phyloP scores from a whole-genome alignment of 129 eudicot species.

The Helianthus tuberosus region DNA sequence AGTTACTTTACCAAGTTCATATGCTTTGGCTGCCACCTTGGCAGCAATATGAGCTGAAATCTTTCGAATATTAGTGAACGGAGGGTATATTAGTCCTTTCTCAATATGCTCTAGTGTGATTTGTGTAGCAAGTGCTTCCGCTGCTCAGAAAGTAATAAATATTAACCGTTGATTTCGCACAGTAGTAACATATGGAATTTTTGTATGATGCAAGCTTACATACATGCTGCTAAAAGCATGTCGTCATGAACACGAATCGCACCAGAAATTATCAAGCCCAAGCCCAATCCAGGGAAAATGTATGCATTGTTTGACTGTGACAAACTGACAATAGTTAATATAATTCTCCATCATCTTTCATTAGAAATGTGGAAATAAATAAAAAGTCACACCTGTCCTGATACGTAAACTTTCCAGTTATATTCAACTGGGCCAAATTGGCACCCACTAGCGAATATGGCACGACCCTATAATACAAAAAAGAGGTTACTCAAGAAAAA shows the following conservation, averaged over 20 bases:
- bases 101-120: slow-evolving; percentile 74
- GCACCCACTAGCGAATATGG: slow-evolving; percentile 93
- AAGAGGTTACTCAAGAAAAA: background rate
- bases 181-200: background rate
- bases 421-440: slow-evolving; percentile 89
- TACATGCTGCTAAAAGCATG: slow-evolving; percentile 92
- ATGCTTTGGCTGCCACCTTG: slow-evolving; percentile 45
- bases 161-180: background rate
- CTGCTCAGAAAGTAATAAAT: slow-evolving; percentile 37
- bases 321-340: slow-evolving; percentile 23
- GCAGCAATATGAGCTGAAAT: slow-evolving; percentile 43
- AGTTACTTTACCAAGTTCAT: slow-evolving; percentile 37
- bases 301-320: slow-evolving; percentile 88
- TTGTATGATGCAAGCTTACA: slow-evolving; percentile 42
- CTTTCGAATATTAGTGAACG: slow-evolving; percentile 73
- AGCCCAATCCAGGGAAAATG: slow-evolving; percentile 96
- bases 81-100: slow-evolving; percentile 84
- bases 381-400: slow-evolving; percentile 78
- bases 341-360: background rate
- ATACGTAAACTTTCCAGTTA: slow-evolving; percentile 58
- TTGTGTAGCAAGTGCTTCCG: slow-evolving; percentile 82
- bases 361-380: background rate
- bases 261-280: slow-evolving; percentile 91
- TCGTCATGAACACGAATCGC: slow-evolving; percentile 95
- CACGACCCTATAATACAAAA: slow-evolving; percentile 65